phyloP scores from a whole-genome alignment of 345 rosid genomes.

The Ricinus communis region DNA sequence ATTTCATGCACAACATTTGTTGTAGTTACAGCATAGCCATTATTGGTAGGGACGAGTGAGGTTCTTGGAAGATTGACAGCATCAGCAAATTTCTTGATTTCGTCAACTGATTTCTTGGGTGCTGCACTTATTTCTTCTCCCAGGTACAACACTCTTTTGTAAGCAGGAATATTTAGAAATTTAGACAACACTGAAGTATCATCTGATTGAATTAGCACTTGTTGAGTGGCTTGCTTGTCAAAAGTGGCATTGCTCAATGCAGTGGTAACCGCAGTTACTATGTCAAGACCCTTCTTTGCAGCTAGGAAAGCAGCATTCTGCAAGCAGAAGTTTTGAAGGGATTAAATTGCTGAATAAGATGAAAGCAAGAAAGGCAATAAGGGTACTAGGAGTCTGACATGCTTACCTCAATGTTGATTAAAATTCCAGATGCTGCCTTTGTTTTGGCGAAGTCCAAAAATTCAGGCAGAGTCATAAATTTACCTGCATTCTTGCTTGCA shows the following conservation, averaged over 20 bases:
- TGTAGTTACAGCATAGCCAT: slow-evolving; percentile 39
- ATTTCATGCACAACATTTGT: slow-evolving; percentile 54
- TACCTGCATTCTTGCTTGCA: slow-evolving; percentile 60
- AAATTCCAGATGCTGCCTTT: slow-evolving; percentile 66
- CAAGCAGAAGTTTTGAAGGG: background rate
- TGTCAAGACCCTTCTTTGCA: slow-evolving; percentile 64
- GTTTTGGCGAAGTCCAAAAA: slow-evolving; percentile 75
- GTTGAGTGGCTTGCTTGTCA: slow-evolving; percentile 69
- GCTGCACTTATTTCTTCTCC: slow-evolving; percentile 50
- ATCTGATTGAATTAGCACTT: slow-evolving; percentile 71
- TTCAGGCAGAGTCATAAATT: slow-evolving; percentile 53
- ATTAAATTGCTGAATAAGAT: background rate
- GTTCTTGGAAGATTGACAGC: slow-evolving; percentile 49
- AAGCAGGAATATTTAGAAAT: slow-evolving; percentile 44
- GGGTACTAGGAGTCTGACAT: background rate
- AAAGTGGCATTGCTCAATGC: slow-evolving; percentile 62
- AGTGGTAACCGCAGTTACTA: slow-evolving; percentile 46
- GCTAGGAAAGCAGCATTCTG: slow-evolving; percentile 93
- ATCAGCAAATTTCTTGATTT: slow-evolving; percentile 70
- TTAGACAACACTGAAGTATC: slow-evolving; percentile 66
- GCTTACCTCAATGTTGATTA: slow-evolving; percentile 67
- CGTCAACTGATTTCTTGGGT: slow-evolving; percentile 47
- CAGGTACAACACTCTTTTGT: slow-evolving; percentile 55
- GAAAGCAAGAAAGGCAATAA: background rate
- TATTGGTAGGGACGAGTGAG: slow-evolving; percentile 33